Percentiles rank a stretch among this genome's conserved stretches.
phyloP scores from a whole-genome alignment of 164 flowering plant species.

The Stephania japonica region DNA sequence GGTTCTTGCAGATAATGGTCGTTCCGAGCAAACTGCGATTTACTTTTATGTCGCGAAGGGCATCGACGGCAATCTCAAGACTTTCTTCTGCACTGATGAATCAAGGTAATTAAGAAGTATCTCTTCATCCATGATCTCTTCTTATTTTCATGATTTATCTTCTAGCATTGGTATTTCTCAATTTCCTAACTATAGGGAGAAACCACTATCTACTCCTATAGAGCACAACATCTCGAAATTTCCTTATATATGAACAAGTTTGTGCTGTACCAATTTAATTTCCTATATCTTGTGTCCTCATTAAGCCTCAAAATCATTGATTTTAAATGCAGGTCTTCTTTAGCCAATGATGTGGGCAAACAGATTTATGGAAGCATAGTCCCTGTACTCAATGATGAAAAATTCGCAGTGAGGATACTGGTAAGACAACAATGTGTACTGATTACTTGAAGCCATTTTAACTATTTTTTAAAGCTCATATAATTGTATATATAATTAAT shows the following conservation, averaged over 20 bases:
- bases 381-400: constrained; percentile 67
- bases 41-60: constrained; percentile 69
- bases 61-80: constrained; percentile 38
- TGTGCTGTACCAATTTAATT: too few relatives aligned
- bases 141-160: too few relatives aligned
- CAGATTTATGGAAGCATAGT: constrained; percentile 49
- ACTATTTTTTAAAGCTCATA: too few relatives aligned
- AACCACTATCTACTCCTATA: too few relatives aligned
- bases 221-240: too few relatives aligned
- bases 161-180: too few relatives aligned
- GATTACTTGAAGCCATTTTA: background rate
- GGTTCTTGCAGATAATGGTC: constrained; percentile 53
- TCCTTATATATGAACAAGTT: too few relatives aligned
- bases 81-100: constrained; percentile 72
- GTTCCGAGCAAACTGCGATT: constrained; percentile 65
- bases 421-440: constrained; percentile 26
- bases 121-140: too few relatives aligned
- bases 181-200: too few relatives aligned
- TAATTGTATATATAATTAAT: too few relatives aligned
- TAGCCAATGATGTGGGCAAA: constrained; percentile 55
- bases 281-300: too few relatives aligned
- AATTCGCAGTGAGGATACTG: constrained; percentile 51
- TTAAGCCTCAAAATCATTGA: background rate
- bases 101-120: too few relatives aligned
- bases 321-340: constrained; percentile 46